Conservation (phyloP, 768 basidiomycete genomes). For the Rhodotorula diobovata region DNA sequence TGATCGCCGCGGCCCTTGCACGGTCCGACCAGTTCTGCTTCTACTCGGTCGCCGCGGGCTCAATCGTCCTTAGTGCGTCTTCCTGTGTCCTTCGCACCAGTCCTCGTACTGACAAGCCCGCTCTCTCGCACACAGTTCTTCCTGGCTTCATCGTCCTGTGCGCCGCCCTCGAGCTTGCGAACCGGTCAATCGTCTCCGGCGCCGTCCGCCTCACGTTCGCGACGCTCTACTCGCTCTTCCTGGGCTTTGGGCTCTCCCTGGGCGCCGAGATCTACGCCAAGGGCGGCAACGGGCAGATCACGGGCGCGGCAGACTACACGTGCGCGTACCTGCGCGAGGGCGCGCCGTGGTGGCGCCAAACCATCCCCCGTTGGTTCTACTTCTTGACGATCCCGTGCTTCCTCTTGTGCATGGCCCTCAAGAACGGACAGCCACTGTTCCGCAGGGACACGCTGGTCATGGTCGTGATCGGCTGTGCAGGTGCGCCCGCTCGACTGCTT, state of each 20-base stretch:
- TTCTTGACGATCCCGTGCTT: conserved; percentile 68
- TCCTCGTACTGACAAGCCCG: not conserved
- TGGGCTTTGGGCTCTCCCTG: conserved; percentile 71
- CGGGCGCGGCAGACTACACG: conserved; percentile 59
- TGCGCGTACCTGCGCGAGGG: conserved; percentile 59
- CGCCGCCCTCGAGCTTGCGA: conserved; percentile 53
- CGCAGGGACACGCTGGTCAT: conserved; percentile 51
- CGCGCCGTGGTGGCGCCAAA: conserved; percentile 69
- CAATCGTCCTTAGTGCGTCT: conserved; percentile 60
- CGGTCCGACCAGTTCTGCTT: conserved; percentile 67
- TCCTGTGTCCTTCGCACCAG: not conserved
- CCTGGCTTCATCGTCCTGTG: conserved; percentile 61
- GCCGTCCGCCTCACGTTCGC: conserved; percentile 70
- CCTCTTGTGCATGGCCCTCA: conserved; percentile 62
- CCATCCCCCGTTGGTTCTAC: conserved; percentile 68
- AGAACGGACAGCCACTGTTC: conserved; percentile 52
- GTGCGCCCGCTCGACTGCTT: not conserved
- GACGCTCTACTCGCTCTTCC: conserved; percentile 57
- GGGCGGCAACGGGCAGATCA: conserved; percentile 51
- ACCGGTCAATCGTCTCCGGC: conserved; percentile 72
- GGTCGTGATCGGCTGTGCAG: conserved; percentile 45
- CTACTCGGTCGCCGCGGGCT: conserved; percentile 68
- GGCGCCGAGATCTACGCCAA: conserved; percentile 65
- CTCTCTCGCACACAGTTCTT: not conserved
- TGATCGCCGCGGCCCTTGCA: conserved; percentile 68